A percentile compares a stretch with the other conserved stretches of the same genome.
Evolutionary conservation across 2,329 filamentous ascomycete genomes (phyloP).

Genomic region (Aureobasidium sp.): DNA sequence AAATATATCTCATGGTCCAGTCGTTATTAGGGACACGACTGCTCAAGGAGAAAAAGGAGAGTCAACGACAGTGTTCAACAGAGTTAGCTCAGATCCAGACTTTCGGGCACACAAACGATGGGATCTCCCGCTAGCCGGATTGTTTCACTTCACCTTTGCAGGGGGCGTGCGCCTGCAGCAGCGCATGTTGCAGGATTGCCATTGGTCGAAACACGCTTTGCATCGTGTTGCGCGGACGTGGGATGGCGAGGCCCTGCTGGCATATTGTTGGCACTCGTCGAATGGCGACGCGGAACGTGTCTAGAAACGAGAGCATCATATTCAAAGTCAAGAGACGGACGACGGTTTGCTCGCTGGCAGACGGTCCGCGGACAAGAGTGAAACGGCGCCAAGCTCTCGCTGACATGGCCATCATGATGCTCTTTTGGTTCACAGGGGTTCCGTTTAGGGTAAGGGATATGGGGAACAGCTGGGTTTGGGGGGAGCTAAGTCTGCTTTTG

Average conservation of each 20-base stretch:
- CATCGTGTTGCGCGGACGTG: not conserved
- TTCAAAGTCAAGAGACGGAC: not conserved
- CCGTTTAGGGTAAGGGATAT: slow-evolving; percentile 8
- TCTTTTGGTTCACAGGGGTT: slow-evolving; percentile 12
- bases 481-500: slow-evolving; percentile 17
- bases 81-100: slow-evolving; percentile 13
- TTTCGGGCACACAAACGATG: slow-evolving; percentile 1
- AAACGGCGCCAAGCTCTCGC: slow-evolving; percentile 14
- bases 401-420: slow-evolving; percentile 12
- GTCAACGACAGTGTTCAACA: not conserved
- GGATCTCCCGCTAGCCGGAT: slow-evolving; percentile 16
- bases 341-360: not conserved
- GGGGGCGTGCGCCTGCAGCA: slow-evolving; percentile 14
- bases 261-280: not conserved
- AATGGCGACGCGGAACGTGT: not conserved
- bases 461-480: slow-evolving; percentile 11
- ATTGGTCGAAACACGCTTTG: slow-evolving; percentile 8
- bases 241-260: not conserved
- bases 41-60: slow-evolving; percentile 12
- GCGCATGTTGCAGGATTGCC: slow-evolving; percentile 15
- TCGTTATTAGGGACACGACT: not conserved
- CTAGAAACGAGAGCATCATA: not conserved
- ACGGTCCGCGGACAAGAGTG: slow-evolving; percentile 2
- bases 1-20: not conserved
- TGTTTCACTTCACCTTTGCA: slow-evolving; percentile 15